Evolutionary conservation across 345 rosid genomes (phyloP), one percentile per base, ranked within the genome.

Genomic region (Bretschneidera sinensis): DNA sequence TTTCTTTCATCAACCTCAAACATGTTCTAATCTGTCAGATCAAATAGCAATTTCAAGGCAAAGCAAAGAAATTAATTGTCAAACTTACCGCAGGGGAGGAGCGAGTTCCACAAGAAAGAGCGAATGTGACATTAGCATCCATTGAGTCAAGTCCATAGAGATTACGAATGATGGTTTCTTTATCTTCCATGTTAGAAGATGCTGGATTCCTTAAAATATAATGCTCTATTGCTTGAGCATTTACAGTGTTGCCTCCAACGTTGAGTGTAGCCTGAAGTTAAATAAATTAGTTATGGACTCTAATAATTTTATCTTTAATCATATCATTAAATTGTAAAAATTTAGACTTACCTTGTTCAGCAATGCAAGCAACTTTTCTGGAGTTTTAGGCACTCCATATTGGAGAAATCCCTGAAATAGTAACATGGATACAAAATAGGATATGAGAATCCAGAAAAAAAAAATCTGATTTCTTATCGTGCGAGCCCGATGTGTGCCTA

Each of bases 61-160:
- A 39, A 2, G 6, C 9, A 14, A 14, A 39, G 56, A 28, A 51
- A n/a, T 2, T n/a, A 13, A 49, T 47, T 35, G 23, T 20, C 21
- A 20, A 15, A 70, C 87, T 85, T 72, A 89, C 96, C 3, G 96
- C 96, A 0, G 94, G 98, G 20, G 98, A 89, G 17, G 96, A 92
- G 50, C 89, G 89, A 53, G 96, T 83, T 71, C 98, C 98, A 21
- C 85, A 83, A 59, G 88, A 85, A 6, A 92, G 92, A 57, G 96
- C 96, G 61, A 92, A 89, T 60, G 86, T 76, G 72, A 85, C 75
- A 34, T 89, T 89, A 43, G 90, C 90, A 78, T 89, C 86, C 43
- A 51, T 72, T 56, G 80, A 51, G 48, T 80, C 85, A 8, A 84
- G 71, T 45, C 95, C 96, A 21, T 80, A 83, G 19, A 87, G 83